Conservation (phyloP, 371 early-diverging fungal genomes). For the Saksenaea oblongispora region DNA sequence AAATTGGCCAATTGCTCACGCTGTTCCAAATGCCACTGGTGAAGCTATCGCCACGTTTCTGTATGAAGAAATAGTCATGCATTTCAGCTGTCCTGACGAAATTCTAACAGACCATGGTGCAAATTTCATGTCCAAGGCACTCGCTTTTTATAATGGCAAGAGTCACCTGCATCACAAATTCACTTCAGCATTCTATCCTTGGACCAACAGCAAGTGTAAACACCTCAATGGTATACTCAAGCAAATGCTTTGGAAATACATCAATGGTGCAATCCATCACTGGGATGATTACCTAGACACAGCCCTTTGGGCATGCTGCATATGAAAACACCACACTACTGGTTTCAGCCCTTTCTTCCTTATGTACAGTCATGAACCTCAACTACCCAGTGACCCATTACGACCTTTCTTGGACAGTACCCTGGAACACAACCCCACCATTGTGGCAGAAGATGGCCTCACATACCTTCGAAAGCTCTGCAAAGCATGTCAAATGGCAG, state of each 20-base stretch:
- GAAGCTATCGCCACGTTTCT: slow-evolving; percentile 35
- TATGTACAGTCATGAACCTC: too few relatives aligned
- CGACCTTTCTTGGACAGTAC: too few relatives aligned
- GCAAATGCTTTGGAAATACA: neutral
- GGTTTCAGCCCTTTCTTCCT: too few relatives aligned
- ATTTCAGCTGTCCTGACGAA: slow-evolving; percentile 30
- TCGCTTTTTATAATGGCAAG: slow-evolving; percentile 13
- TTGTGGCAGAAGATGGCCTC: too few relatives aligned
- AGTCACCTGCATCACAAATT: slow-evolving; percentile 15
- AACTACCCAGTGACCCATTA: neutral
- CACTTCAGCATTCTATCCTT: slow-evolving; percentile 22
- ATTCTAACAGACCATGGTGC: slow-evolving; percentile 41
- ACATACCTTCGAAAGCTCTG: too few relatives aligned
- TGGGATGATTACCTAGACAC: slow-evolving; percentile 15
- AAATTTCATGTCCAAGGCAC: slow-evolving; percentile 26
- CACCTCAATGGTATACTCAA: neutral
- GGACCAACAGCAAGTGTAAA: slow-evolving; percentile 25
- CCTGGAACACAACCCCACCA: too few relatives aligned
- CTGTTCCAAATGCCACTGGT: slow-evolving; percentile 31
- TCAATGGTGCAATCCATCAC: slow-evolving; percentile 23
- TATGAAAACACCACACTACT: neutral
- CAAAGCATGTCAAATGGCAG: too few relatives aligned
- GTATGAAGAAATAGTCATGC: too few relatives aligned
- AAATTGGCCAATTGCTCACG: slow-evolving; percentile 35
- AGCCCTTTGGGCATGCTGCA: slow-evolving; percentile 7